phyloP scores from a whole-genome alignment of 2,329 filamentous ascomycete species.

The Dactylellina sp. region DNA sequence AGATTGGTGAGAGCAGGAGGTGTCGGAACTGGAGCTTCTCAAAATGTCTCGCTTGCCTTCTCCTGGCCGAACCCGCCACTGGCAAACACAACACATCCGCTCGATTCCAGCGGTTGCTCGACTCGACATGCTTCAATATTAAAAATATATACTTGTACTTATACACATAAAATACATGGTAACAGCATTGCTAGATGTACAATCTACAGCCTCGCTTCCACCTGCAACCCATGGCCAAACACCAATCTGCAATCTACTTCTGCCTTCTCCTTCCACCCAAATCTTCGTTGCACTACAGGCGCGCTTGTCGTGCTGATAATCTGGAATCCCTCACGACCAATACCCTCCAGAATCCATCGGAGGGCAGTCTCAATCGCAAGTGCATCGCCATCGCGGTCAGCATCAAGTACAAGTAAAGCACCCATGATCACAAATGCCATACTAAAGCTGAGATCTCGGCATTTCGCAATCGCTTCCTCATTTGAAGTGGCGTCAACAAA shows the following conservation, averaged over 20 bases:
- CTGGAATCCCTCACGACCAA: slow-evolving; percentile 51
- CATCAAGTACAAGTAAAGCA: slow-evolving; percentile 62
- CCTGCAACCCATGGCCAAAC: slow-evolving; percentile 45
- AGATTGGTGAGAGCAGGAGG: slow-evolving; percentile 46
- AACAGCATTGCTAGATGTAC: too few species aligned
- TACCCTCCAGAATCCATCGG: slow-evolving; percentile 59
- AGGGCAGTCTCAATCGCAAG: slow-evolving; percentile 61
- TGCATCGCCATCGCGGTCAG: slow-evolving; percentile 61
- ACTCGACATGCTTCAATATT: not conserved
- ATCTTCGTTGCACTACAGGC: slow-evolving; percentile 26
- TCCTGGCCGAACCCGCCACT: slow-evolving; percentile 31
- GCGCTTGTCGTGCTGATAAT: slow-evolving; percentile 26
- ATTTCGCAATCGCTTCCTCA: slow-evolving; percentile 62
- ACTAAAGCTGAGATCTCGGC: slow-evolving; percentile 61
- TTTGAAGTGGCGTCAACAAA: slow-evolving; percentile 62
- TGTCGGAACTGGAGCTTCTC: slow-evolving; percentile 53
- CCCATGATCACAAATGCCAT: slow-evolving; percentile 62
- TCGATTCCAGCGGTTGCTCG: not conserved
- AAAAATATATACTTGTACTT: not conserved
- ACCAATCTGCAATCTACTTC: slow-evolving; percentile 53
- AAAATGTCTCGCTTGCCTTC: slow-evolving; percentile 45
- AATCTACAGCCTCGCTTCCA: slow-evolving; percentile 33
- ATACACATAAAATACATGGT: too few species aligned
- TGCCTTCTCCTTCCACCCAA: slow-evolving; percentile 46
- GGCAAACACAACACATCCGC: slow-evolving; percentile 51